phyloP scores from a whole-genome alignment of 2,329 filamentous ascomycete species.

The Pseudohalonectria lignicola region DNA sequence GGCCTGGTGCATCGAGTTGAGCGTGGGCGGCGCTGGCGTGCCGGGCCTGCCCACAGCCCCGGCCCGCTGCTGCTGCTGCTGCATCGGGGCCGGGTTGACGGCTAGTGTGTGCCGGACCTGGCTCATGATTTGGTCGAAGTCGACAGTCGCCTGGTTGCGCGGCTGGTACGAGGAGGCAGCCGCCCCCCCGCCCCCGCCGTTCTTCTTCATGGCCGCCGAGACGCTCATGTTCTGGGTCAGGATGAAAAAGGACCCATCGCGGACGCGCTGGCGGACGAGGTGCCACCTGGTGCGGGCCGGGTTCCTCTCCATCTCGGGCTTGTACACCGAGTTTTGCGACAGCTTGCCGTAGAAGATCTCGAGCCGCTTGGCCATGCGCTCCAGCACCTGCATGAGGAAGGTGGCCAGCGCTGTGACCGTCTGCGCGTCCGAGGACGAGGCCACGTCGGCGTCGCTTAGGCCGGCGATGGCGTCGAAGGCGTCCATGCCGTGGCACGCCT shows the following conservation, averaged over 20 bases:
- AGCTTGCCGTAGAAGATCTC: slow-evolving; percentile 41
- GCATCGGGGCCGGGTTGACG: slow-evolving; percentile 6
- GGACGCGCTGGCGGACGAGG: slow-evolving; percentile 32
- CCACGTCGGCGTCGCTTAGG: slow-evolving; percentile 15
- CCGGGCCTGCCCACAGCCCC: background rate
- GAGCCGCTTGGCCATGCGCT: slow-evolving; percentile 39
- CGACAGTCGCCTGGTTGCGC: slow-evolving; percentile 21
- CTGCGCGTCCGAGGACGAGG: slow-evolving; percentile 15
- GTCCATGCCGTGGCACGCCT: slow-evolving; percentile 43
- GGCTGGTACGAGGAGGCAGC: slow-evolving; percentile 14
- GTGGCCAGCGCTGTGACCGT: slow-evolving; percentile 27
- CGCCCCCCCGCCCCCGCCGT: too few species aligned
- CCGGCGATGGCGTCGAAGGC: slow-evolving; percentile 35
- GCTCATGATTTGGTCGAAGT: slow-evolving; percentile 33
- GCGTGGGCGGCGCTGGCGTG: slow-evolving; percentile 10
- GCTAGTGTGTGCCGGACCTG: slow-evolving; percentile 26
- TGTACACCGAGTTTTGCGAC: slow-evolving; percentile 35
- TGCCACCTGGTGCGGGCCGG: slow-evolving; percentile 41
- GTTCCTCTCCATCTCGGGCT: slow-evolving; percentile 38
- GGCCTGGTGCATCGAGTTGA: slow-evolving; percentile 5
- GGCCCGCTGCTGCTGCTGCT: slow-evolving; percentile 6
- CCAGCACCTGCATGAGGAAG: slow-evolving; percentile 38
- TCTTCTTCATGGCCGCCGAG: slow-evolving; percentile 16
- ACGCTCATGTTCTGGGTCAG: slow-evolving; percentile 24
- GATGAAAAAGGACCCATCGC: slow-evolving; percentile 40